Conservation (phyloP, 2,329 filamentous ascomycete species). For the Colletotrichum lini region DNA sequence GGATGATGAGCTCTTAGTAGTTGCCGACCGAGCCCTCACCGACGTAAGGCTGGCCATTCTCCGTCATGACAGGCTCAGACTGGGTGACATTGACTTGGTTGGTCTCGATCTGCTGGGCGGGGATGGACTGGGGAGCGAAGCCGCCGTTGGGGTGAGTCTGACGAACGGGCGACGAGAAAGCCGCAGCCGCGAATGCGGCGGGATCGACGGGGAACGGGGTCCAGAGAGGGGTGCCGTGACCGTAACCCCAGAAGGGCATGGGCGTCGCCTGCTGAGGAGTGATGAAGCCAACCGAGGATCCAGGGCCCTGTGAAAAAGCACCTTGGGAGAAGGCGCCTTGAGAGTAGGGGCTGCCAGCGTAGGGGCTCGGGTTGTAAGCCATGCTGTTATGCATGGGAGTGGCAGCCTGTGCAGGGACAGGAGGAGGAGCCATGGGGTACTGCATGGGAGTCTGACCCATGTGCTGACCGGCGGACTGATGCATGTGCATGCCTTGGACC, state of each 20-base stretch:
- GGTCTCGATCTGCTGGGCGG: conserved; percentile 1
- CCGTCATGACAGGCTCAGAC: conserved; percentile 35
- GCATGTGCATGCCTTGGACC: conserved; percentile 23
- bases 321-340: conserved; percentile 20
- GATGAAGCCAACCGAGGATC: conserved; percentile 28
- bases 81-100: conserved; percentile 29
- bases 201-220: conserved; percentile 33
- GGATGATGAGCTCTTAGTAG: conserved; percentile 10
- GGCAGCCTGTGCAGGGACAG: conserved; percentile 28
- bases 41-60: conserved; percentile 15
- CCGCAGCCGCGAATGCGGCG: conserved; percentile 26
- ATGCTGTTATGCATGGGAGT: conserved; percentile 33
- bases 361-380: conserved; percentile 19
- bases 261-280: conserved; percentile 38
- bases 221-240: conserved; percentile 38
- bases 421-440: conserved; percentile 31
- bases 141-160: not conserved
- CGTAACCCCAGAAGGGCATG: conserved; percentile 37
- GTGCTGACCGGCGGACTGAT: conserved; percentile 1
- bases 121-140: not conserved
- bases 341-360: conserved; percentile 22
- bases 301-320: conserved; percentile 29
- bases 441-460: conserved; percentile 28
- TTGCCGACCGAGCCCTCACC: not conserved
- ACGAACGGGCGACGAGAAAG: conserved; percentile 28